Base-by-base conservation (phyloP, 148 eudicot genomes). In the Cornus suecica region DNA sequence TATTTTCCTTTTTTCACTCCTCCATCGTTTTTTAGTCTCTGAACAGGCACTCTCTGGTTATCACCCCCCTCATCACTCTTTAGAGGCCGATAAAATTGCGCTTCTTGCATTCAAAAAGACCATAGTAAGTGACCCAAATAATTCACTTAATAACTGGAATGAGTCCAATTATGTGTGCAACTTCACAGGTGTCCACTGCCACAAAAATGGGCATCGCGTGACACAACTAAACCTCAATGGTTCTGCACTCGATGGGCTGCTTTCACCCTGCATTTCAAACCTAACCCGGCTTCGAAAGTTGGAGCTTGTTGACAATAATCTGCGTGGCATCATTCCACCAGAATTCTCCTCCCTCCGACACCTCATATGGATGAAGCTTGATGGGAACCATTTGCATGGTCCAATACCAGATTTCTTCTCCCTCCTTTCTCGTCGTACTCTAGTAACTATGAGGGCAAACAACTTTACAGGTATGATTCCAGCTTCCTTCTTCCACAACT, bases 231-330 rank as follows among this genome's bases (percentile, higher is more conserved):
- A 31, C 69, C 80, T 84, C 45, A 51, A 22, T 16, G 72, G 74
- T 41, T 24, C 77, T 0, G 74, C 52, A 24, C 82, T 84, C 34
- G 61, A 52, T 11, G 87, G 87, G 15, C 6, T 41, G 41, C 80
- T 84, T 25, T 72, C 87, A 15, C 84, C 87, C 20, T 71, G 61
- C 34, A 66, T 84, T 51, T 72, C 83, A 14, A 81, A 84, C 61
- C 87, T 81, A 73, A 78, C 87, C 16, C 75, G 48, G 5, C 74
- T 84, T 45, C 75, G 74, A 52, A 52, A 54, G 63, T 70, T 84
- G 3, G n/a, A 29, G 28, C 78, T 84, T 51, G 31, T 27, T 1
- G 65, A 76, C 23, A 81, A 84, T 72, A n/a, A 73, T n/a, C 67
- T 84, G 29, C 56, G 16, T 54, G 84, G 84, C 29, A 61, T n/a